These are phyloP conservation scores for Schizophyllum commune DNA, from an alignment of 1,284 basidiomycete species.

Conservation along the genomic window DNA sequence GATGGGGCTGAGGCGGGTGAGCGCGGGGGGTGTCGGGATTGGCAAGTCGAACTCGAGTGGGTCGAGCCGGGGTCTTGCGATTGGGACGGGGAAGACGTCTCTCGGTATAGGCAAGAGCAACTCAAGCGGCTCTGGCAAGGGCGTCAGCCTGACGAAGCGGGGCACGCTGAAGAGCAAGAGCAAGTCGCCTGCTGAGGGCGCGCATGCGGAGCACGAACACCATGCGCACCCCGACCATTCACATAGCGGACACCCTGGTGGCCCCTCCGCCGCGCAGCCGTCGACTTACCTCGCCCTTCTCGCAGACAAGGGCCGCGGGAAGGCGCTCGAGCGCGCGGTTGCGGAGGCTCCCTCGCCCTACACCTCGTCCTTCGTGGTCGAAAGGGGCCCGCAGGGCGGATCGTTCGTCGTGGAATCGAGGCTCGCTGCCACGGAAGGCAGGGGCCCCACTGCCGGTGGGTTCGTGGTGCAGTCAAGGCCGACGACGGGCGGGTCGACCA, in stretches of 20 bases:
- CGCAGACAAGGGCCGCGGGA: not conserved
- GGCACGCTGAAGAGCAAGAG: not conserved
- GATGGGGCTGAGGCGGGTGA: not conserved
- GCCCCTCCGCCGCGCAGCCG: no score
- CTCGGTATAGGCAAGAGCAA: no score
- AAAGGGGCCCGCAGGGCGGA: no score
- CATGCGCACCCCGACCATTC: not conserved
- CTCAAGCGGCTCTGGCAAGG: no score
- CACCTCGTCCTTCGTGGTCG: no score
- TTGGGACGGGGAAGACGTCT: no score
- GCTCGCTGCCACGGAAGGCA: no score
- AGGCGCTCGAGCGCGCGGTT: not conserved
- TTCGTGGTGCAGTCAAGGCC: no score
- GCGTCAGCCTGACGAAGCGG: not conserved
- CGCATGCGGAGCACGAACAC: not conserved
- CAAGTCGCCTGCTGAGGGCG: not conserved
- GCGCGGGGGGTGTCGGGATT: not conserved
- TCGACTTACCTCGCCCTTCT: not conserved
- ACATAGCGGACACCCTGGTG: not conserved
- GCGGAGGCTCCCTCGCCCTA: not conserved
- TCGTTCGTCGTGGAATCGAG: no score
- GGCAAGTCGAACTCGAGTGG: no score
- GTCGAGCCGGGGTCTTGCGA: no score
- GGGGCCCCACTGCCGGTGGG: no score
- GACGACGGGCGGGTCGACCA: not conserved